These are phyloP conservation scores for Scenedesmus sp. DNA, from an alignment of 163 green algal genomes.

Conservation along the genomic window DNA sequence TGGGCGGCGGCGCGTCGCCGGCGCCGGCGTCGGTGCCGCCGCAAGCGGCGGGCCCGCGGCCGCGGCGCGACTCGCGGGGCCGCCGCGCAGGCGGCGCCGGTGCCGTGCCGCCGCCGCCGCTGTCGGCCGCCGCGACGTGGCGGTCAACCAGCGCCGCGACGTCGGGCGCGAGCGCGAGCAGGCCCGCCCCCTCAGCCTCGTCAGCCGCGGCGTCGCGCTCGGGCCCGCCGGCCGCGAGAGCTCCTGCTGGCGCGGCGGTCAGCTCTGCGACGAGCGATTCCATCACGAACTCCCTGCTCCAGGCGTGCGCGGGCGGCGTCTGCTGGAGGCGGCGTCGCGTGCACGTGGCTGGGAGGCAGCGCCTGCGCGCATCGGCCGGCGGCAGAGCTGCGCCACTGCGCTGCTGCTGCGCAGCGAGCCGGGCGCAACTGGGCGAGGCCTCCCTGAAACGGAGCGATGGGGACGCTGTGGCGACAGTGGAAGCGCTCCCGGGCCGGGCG, in stretches of 20 bases:
- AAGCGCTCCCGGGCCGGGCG: too few species aligned
- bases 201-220: not conserved
- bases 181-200: not conserved
- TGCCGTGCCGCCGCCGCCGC: slow-evolving; percentile 2
- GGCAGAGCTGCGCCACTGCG: too few species aligned
- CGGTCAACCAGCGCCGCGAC: not conserved
- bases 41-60: not conserved
- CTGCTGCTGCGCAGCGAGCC: too few species aligned
- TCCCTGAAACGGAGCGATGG: too few species aligned
- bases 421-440: too few species aligned
- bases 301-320: too few species aligned
- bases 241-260: not conserved
- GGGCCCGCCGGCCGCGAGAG: not conserved
- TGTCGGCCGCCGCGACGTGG: not conserved
- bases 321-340: too few species aligned
- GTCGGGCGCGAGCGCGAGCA: not conserved
- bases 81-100: not conserved
- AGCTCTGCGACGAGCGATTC: slow-evolving; percentile 7
- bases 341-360: too few species aligned
- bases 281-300: slow-evolving; percentile 9
- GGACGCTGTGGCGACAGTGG: too few species aligned
- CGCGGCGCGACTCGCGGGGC: not conserved
- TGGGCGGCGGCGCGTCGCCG: not conserved
- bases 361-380: too few species aligned
- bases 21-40: not conserved